Evolutionary conservation across 306 rosid species (phyloP), one percentile per base, ranked within the genome.

Genomic region (Arachis stenosperma): DNA sequence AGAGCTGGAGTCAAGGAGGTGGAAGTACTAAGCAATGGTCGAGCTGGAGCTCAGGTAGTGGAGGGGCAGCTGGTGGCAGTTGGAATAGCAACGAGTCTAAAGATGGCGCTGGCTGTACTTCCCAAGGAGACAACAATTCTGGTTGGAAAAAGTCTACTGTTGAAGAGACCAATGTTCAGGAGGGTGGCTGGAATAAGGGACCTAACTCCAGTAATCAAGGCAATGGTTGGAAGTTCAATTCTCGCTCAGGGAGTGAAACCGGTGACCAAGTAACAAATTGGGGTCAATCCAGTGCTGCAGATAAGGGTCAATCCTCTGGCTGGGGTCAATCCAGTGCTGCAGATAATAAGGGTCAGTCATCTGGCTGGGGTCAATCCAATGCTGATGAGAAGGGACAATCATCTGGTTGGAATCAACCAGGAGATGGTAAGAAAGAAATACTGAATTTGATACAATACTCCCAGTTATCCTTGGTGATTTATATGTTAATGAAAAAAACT

Each of bases 311-410:
- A 12, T 48, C 54, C 12, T 48, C 54, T 48, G 6, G 17, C 9
- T 61, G 82, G 84, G 67, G 70, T 43, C 76, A 75, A 71, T 68
- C 88, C 43, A 58, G 57, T 73, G 70, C 70, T 69, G 66, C 78
- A 64, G 84, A 73, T 5, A 69, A 46, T 3, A 69, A 46, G 51
- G 51, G 51, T 9, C 46, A 42, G 9, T 46, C 51, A 46, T 46
- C 51, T 46, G 51, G 51, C 6, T 67, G 84, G 84, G 66, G 69
- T 48, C 76, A 75, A 61, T 63, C 88, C 42, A 63, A 50, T 76
- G 75, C 67, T 69, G 67, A 71, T 51, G 84, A 74, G 6, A 70
- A 67, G 52, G 81, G 74, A 62, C 87, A 73, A 51, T 61, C 89
- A 53, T 75, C 86, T 30, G 58, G 74, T 65, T 83, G 78, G 86